Evolutionary conservation across 129 eudicot species (phyloP).

Genomic region (Tanacetum coccineum): DNA sequence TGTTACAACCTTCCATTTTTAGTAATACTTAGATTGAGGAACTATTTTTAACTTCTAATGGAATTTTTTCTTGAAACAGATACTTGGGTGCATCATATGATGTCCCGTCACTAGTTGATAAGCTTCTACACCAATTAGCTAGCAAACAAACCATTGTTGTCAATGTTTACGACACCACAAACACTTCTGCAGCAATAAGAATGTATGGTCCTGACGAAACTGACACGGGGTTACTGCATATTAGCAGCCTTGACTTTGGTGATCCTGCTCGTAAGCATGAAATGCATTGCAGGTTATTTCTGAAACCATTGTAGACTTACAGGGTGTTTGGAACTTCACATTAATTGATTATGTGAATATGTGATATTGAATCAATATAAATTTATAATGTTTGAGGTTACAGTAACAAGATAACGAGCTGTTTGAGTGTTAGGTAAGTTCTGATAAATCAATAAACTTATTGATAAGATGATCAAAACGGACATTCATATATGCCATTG

Average conservation of each 20-base stretch:
- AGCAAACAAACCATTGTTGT: conserved; percentile 88
- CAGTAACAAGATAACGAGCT: background rate
- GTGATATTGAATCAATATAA: no score
- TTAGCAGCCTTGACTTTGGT: conserved; percentile 78
- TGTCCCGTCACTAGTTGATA: conserved; percentile 80
- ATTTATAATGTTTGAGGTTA: background rate
- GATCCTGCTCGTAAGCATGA: conserved; percentile 87
- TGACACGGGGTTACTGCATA: conserved; percentile 57
- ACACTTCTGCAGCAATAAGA: conserved; percentile 42
- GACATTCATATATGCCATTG: background rate
- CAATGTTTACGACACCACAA: conserved; percentile 80
- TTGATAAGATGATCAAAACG: background rate
- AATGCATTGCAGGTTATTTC: conserved; percentile 88
- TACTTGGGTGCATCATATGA: conserved; percentile 88
- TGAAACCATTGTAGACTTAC: background rate
- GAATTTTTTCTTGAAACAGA: conserved; percentile 29
- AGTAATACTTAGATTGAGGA: background rate
- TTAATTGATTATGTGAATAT: no score
- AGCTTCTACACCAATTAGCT: conserved; percentile 85
- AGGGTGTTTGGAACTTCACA: no score
- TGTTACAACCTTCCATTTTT: background rate
- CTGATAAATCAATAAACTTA: background rate
- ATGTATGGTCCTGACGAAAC: conserved; percentile 67
- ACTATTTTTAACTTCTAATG: background rate
- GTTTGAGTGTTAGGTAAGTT: background rate